phyloP scores from a whole-genome alignment of 2,329 filamentous ascomycete genomes.

The Ophiocordyceps unilateralis region DNA sequence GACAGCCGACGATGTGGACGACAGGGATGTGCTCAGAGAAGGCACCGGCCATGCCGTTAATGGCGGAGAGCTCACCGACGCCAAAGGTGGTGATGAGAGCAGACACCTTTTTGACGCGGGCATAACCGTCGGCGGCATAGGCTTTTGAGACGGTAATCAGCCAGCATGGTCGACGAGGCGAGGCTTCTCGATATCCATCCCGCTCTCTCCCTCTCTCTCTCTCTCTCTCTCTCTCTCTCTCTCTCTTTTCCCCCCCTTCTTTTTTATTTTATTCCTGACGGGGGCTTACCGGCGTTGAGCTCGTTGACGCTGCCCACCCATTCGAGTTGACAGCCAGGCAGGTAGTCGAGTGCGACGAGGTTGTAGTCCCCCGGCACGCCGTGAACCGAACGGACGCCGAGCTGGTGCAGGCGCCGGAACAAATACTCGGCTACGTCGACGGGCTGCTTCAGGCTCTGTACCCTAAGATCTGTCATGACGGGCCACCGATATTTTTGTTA shows the following conservation, averaged over 20 bases:
- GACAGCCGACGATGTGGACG: constrained; percentile 47
- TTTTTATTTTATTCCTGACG: no score
- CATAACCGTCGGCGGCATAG: constrained; percentile 68
- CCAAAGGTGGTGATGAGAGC: constrained; percentile 63
- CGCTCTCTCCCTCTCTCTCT: no score
- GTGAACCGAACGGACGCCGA: constrained; percentile 48
- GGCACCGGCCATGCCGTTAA: constrained; percentile 59
- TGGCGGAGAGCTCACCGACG: constrained; percentile 55
- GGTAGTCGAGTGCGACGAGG: constrained; percentile 48
- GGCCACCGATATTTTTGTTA: no score
- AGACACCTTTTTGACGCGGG: constrained; percentile 54
- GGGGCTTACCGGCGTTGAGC: constrained; percentile 48
- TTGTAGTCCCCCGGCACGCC: constrained; percentile 63
- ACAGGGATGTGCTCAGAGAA: constrained; percentile 57
- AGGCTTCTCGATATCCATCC: no score
- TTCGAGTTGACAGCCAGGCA: constrained; percentile 37
- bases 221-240: no score
- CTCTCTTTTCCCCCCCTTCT: no score
- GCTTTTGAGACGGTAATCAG: constrained; percentile 24
- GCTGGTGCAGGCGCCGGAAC: constrained; percentile 44
- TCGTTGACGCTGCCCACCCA: constrained; percentile 59
- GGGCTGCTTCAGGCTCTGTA: constrained; percentile 26
- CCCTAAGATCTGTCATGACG: constrained; percentile 23
- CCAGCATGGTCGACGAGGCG: background rate
- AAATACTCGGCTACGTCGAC: constrained; percentile 51